Conservation (phyloP, 1,284 basidiomycete genomes). For the Psilocybe mexicana region DNA sequence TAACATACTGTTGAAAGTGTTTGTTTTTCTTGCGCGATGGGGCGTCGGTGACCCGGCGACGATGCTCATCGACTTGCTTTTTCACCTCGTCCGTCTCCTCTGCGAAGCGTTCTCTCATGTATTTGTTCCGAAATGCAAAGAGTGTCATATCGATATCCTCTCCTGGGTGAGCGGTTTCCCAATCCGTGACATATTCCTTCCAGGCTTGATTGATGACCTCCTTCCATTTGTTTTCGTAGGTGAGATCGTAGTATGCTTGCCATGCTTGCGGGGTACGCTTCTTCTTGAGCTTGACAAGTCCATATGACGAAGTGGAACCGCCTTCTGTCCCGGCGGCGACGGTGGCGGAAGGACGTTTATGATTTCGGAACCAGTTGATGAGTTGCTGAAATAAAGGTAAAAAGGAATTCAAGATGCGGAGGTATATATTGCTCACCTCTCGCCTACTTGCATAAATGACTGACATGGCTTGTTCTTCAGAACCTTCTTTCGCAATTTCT, state of each 20-base stretch:
- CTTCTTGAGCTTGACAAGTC: neutral
- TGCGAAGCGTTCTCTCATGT: slow-evolving; percentile 1
- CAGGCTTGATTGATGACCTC: slow-evolving; percentile 1
- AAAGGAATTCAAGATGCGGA: no score
- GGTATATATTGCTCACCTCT: neutral
- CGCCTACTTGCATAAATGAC: neutral
- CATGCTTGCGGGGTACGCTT: slow-evolving; percentile 5
- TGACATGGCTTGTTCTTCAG: neutral
- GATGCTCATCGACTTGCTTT: neutral
- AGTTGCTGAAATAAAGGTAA: neutral
- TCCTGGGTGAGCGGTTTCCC: neutral
- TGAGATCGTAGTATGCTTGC: slow-evolving; percentile 10
- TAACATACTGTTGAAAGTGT: no score
- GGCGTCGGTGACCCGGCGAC: neutral
- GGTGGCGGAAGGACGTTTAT: neutral
- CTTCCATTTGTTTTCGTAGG: slow-evolving; percentile 9
- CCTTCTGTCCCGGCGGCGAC: neutral
- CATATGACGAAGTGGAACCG: neutral
- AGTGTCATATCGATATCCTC: neutral
- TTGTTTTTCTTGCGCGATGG: no score
- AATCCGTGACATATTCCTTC: neutral
- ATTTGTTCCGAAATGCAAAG: slow-evolving; percentile 8
- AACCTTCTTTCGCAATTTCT: neutral
- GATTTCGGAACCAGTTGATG: neutral
- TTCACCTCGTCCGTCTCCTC: slow-evolving; percentile 5